phyloP scores from a whole-genome alignment of 169 alveolate species.

The Blepharisma undulans region DNA sequence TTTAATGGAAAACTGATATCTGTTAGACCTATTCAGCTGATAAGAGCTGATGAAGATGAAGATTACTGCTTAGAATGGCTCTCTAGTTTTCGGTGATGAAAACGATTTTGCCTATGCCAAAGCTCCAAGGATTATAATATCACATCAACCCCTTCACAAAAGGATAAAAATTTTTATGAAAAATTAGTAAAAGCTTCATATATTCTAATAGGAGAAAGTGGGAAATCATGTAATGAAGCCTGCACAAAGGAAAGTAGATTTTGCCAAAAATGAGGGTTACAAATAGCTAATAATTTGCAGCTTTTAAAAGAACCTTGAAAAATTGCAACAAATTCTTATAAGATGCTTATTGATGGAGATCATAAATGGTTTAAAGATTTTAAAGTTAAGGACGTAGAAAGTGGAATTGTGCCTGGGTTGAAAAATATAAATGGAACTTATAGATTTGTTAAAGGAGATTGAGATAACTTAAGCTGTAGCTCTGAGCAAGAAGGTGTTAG shows the following conservation, averaged over 20 bases:
- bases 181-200: not conserved
- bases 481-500: not conserved
- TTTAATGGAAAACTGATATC: not conserved
- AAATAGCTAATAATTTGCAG: not conserved
- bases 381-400: not conserved
- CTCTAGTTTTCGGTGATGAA: not conserved
- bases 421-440: not conserved
- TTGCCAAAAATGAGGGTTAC: not conserved
- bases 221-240: not conserved
- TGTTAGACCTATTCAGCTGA: not conserved
- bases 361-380: not conserved
- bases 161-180: not conserved
- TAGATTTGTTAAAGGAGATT: not conserved
- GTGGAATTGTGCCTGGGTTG: not conserved
- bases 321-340: not conserved
- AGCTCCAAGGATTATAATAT: not conserved
- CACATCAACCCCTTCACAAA: not conserved
- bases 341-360: not conserved
- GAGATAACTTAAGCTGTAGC: not conserved
- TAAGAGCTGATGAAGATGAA: not conserved
- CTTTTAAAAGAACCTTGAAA: not conserved
- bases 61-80: not conserved
- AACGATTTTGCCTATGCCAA: not conserved
- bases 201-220: not conserved
- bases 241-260: not conserved